Base-by-base conservation (phyloP, 768 basidiomycete species). In the Tylopilus cervinicoccineus region DNA sequence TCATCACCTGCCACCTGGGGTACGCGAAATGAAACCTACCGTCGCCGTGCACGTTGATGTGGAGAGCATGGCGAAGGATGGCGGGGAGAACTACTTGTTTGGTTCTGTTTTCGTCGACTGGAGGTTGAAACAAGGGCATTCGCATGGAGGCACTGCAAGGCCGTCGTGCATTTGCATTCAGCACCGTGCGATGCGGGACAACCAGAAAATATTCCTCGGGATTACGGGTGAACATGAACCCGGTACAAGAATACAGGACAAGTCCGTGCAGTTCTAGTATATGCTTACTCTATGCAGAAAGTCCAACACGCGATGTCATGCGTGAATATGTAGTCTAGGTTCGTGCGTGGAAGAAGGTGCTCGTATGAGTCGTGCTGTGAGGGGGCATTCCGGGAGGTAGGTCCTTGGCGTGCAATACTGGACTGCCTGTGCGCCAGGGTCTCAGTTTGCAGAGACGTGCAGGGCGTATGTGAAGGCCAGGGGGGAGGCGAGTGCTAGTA, bases 1-100 rank as follows among this genome's bases (percentile, higher is more conserved):
- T 81, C 84, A 83, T 77, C 70, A 70, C 44, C 14, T 48, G 52
- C 53, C 48, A 28, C 19, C 9, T 32, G 2, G n/a, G 38, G 17
- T 13, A 26, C 27, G 22, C 3, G 9, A 14, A 48, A 43, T 26
- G 16, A 41, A 33, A 52, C 59, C 17, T 38, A 62, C 61, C 50
- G 41, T n/a, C 22, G 29, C 22, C 19, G 17, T 34, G 37, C 31
- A 38, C 23, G 38, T 26, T 10, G 3, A 16, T 14, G n/a, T n/a
- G n/a, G n/a, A n/a, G n/a, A n/a, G n/a, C n/a, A n/a, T n/a, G n/a
- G n/a, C n/a, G n/a, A n/a, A n/a, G n/a, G n/a, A n/a, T n/a, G n/a
- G n/a, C n/a, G n/a, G n/a, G n/a, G n/a, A n/a, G n/a, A n/a, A n/a
- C n/a, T 10, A 19, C 20, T 43, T 60, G 33, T 59, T 59, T 59